These are phyloP conservation scores for Fusarium nelsonii DNA, from an alignment of 2,329 filamentous ascomycete species.

Conservation along the genomic window DNA sequence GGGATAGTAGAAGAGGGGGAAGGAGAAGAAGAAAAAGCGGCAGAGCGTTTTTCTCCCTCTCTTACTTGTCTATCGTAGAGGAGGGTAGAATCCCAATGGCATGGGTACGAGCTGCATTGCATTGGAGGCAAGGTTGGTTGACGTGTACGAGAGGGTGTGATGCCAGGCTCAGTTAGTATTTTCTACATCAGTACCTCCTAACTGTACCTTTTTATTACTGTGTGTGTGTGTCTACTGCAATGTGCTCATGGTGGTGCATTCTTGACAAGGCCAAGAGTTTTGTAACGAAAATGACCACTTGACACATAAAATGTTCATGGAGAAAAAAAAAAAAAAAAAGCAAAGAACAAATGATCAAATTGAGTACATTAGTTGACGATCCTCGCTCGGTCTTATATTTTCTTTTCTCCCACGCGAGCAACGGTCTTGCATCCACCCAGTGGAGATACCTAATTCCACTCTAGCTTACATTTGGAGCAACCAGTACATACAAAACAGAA, in stretches of 20 bases:
- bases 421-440: conserved; percentile 16
- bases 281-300: neutral
- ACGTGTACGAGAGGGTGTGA: conserved; percentile 20
- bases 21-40: neutral
- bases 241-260: neutral
- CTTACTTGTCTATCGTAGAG: neutral
- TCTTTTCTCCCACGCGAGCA: conserved; percentile 27
- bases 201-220: neutral
- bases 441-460: neutral
- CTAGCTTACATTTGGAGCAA: neutral
- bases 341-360: neutral
- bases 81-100: conserved; percentile 3
- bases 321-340: neutral
- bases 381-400: neutral
- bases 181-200: no score
- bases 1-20: neutral
- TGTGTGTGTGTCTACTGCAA: neutral
- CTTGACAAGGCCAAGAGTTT: neutral
- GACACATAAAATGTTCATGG: neutral
- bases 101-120: conserved; percentile 5
- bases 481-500: neutral
- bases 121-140: neutral
- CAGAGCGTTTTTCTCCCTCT: neutral
- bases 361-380: neutral
- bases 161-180: neutral